A percentile compares a stretch with the other conserved stretches of the same genome.
phyloP scores from a whole-genome alignment of 202 grass and related monocot species.

The Dendrocalamus latiflorus region DNA sequence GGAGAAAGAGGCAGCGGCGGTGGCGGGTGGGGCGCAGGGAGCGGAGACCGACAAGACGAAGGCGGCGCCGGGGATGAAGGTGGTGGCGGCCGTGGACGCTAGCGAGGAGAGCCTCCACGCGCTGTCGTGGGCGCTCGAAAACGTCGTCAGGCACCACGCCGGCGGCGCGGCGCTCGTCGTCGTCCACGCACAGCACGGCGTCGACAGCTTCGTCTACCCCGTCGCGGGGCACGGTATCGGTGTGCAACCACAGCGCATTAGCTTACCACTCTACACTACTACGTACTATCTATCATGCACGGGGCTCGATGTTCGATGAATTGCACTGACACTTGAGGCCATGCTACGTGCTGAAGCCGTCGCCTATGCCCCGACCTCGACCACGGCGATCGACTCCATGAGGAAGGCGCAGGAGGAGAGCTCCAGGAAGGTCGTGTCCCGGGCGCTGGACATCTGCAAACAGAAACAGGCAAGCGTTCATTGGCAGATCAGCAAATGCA shows the following conservation, averaged over 20 bases:
- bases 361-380: conserved; percentile 27
- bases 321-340: neutral
- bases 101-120: conserved; percentile 67
- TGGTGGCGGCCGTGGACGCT: conserved; percentile 60
- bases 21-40: neutral
- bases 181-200: conserved; percentile 49
- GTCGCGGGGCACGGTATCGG: conserved; percentile 49
- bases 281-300: neutral
- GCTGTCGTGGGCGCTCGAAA: conserved; percentile 62
- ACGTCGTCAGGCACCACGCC: conserved; percentile 26
- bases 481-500: too few species aligned
- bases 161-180: conserved; percentile 33
- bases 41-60: neutral
- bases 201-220: conserved; percentile 55
- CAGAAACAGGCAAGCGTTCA: neutral
- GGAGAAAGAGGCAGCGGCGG: neutral
- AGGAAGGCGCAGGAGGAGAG: conserved; percentile 51
- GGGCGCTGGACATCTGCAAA: conserved; percentile 45
- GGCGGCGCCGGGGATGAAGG: conserved; percentile 32
- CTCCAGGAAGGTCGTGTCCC: conserved; percentile 34
- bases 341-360: neutral
- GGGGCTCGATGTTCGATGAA: too few species aligned
- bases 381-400: conserved; percentile 24
- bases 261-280: neutral
- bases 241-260: too few species aligned